Percentiles rank a stretch among this genome's conserved stretches.
phyloP scores from a whole-genome alignment of 2,329 filamentous ascomycete species.

The Westerdykella sp. region DNA sequence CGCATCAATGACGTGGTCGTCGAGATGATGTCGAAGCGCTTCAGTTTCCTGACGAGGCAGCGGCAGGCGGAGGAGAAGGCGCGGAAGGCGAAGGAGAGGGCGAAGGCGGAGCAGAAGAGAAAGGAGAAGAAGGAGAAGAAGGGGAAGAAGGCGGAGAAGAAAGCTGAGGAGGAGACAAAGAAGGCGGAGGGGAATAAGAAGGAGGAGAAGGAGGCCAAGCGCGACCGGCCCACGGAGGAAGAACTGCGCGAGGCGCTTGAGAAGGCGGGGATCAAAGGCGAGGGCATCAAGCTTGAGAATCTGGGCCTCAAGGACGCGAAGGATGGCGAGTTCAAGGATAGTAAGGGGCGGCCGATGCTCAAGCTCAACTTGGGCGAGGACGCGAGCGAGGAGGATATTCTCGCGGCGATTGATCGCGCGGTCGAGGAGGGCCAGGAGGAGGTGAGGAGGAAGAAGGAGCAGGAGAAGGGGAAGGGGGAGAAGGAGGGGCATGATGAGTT shows the following conservation, averaged over 20 bases:
- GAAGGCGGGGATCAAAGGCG: slow-evolving; percentile 28
- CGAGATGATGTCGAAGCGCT: slow-evolving; percentile 59
- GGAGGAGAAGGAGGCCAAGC: slow-evolving; percentile 18
- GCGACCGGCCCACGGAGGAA: slow-evolving; percentile 22
- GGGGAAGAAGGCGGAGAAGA: slow-evolving; percentile 11
- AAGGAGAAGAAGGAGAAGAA: slow-evolving; percentile 28
- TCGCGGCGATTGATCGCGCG: slow-evolving; percentile 45
- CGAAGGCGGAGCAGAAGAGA: slow-evolving; percentile 20
- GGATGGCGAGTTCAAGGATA: slow-evolving; percentile 15
- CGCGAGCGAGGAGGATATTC: slow-evolving; percentile 39
- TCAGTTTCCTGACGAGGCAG: slow-evolving; percentile 39
- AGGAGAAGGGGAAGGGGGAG: slow-evolving; percentile 2
- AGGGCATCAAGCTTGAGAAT: slow-evolving; percentile 19
- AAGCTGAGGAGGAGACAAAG: slow-evolving; percentile 27
- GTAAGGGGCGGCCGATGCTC: slow-evolving; percentile 17
- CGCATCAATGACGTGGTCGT: slow-evolving; percentile 65
- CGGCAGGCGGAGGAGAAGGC: slow-evolving; percentile 27
- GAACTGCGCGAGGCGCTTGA: slow-evolving; percentile 26
- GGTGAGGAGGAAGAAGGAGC: not conserved
- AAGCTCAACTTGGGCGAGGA: slow-evolving; percentile 20
- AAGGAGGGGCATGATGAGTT: slow-evolving; percentile 7
- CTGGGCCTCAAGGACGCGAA: slow-evolving; percentile 5
- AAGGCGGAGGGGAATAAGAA: slow-evolving; percentile 22
- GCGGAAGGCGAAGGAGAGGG: slow-evolving; percentile 31
- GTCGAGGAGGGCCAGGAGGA: slow-evolving; percentile 11